Base-by-base conservation (phyloP, 1,284 basidiomycete species). In the Trametes sp. region DNA sequence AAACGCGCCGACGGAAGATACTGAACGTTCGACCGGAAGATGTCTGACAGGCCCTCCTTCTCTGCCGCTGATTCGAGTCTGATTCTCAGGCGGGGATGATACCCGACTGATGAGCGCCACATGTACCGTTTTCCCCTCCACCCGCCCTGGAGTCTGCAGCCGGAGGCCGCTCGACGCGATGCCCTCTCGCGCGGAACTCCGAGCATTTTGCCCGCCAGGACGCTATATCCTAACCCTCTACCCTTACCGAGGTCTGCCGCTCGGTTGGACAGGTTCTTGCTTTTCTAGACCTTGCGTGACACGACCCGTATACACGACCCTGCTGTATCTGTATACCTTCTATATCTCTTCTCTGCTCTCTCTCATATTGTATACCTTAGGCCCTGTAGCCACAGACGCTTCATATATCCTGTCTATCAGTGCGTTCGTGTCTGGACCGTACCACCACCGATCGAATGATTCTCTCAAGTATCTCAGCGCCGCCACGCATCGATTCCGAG, bases 31-130 rank as follows among this genome's bases (percentile, higher is more conserved):
- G 49, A 54, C 38, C 33, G 29, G 45, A 31, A 60, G 51, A 31
- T 31, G 42, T 53, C 57, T 52, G 54, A 64, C 46, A 42, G 36
- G 24, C 28, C 29, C 28, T 42, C 26, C 26, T 58, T 42, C 45
- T 36, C 44, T 31, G 52, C 59, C 36, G 53, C 48, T 54, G 57
- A 57, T 54, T 46, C 49, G 33, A 44, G 52, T 54, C 57, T 61
- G 64, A 60, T 62, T 65, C 64, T 29, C 61, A 62, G 58, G 41
- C 57, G 61, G 57, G 44, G 31, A 50, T 60, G 61, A 65, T 62
- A 62, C 64, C 61, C 61, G 64, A 55, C 6, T 65, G 64, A 65
- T 62, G 61, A 10, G 50, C 29, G 50, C 61, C 61, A 62, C 61
- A 65, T 62, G 64, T 57, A 41, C 56, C 31, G 24, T 41, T 54